Base-by-base conservation (phyloP, 148 eudicot species). In the Talinum fruticosum region DNA sequence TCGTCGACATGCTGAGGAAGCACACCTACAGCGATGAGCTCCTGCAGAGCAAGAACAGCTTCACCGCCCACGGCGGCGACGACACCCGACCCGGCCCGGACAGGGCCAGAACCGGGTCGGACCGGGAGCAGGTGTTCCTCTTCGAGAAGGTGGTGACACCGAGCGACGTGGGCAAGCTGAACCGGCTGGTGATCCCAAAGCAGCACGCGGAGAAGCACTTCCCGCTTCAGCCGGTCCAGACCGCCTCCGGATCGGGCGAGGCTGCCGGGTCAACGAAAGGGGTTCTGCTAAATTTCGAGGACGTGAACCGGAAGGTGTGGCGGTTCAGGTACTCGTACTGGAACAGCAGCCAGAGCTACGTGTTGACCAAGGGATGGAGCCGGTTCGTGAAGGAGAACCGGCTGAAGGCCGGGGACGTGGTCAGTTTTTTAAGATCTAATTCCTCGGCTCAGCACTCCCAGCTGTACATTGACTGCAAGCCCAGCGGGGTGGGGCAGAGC, bases 191-290 rank as follows among this genome's bases (percentile, higher is more conserved):
- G 24, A 91, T 93, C 16, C 97, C 97, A 2, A 93, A 93, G 68
- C 97, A 93, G 57, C 93, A 93, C 81, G 97, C 97, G 2, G 97
- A 93, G 75, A 91, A 88, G 79, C 90, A 93, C 83, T 93, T 93
- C 71, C 96, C 98, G 4, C 72, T 93, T 16, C 84, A 62, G 66
- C 66, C 66, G 66, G 33, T n/a, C 30, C 66, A 62, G 66, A 26
- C 15, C 33, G 29, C 16, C 2, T n/a, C 66, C 28, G 65, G 65
- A 0, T 30, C 65, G 65, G 65, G 8, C 28, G 66, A 62, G 10
- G 66, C 28, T 15, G 32, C 62, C 0, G 5, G 64, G 2, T 33
- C 80, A 1, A 83, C 87, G 0, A 92, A 92, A 47, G 98, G 98
- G 21, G 80, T 91, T n/a, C 69, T 93, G 45, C 64, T 93, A 36